Base-by-base conservation (phyloP, 192 early-diverging fungal species). In the Podila verticillata region DNA sequence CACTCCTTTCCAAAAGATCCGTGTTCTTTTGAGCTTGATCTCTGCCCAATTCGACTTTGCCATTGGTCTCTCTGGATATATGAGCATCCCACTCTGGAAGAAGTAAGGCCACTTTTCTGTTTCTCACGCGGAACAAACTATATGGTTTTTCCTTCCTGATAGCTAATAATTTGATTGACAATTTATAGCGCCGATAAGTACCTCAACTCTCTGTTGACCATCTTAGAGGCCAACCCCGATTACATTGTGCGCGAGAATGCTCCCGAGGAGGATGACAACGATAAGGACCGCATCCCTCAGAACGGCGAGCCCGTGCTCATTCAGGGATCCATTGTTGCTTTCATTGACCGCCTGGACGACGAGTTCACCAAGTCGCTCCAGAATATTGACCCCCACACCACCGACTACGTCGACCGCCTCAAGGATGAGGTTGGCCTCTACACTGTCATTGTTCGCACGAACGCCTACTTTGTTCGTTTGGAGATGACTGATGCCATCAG, bases 291-390 rank as follows among this genome's bases (percentile, higher is more conserved):
- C 47, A 66, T 82, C 22, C 83, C 84, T 58, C 82, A 86, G 28
- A 78, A 83, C 54, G 93, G 87, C 34, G 70, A 90, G 61, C 66
- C 77, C 22, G 82, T 93, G 19, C 74, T 75, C 13, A 82, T 98
- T 64, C 94, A 91, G 58, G 98, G 97, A 61, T 95, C 93, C 36
- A 85, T 99, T 65, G 85, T 93, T 64, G 88, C 94, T 48, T 93
- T 95, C 61, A 86, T 99, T 32, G 98, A 99, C 69, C 93, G 97
- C 31, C 84, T 99, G 48, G 96, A 98, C 84, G 97, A 99, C 65
- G 98, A 99, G 86, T 99, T 98, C 84, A 94, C 90, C 69, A 94
- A 95, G 84, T 94, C 96, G 31, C 89, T 99, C 56, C 97, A 97
- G 81, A 91, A 91, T 75, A 96, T 97, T 74, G 98, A 99, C 85